phyloP scores from a whole-genome alignment of 2,329 filamentous ascomycete genomes.

The Helotiales sp. region DNA sequence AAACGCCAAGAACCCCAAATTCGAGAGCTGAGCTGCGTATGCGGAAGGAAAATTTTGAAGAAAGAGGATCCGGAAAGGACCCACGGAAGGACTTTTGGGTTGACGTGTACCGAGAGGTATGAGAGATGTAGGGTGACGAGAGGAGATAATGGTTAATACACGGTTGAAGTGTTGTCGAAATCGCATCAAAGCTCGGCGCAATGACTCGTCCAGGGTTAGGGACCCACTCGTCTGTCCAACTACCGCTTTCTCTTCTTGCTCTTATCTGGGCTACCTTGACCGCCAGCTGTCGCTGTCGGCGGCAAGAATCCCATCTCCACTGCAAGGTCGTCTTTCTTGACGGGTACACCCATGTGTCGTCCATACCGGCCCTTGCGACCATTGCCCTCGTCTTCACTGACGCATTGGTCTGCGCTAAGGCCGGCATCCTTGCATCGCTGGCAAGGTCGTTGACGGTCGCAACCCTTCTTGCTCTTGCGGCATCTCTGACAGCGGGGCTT shows the following conservation, averaged over 20 bases:
- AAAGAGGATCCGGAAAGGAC: neutral
- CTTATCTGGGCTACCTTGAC: conserved; percentile 55
- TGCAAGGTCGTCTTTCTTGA: conserved; percentile 61
- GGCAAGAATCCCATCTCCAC: conserved; percentile 41
- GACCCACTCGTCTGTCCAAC: conserved; percentile 11
- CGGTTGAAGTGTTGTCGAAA: conserved; percentile 19
- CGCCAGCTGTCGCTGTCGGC: conserved; percentile 24
- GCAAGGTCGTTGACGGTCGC: conserved; percentile 93
- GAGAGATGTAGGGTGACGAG: conserved; percentile 27
- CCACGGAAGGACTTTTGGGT: conserved; percentile 23
- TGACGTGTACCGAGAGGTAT: conserved; percentile 29
- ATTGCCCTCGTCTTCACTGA: conserved; percentile 98
- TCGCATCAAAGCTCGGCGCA: conserved; percentile 8
- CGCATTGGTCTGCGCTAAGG: conserved; percentile 88
- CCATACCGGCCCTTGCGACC: conserved; percentile 93
- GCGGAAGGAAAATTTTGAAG: conserved; percentile 1
- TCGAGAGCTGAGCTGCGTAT: conserved; percentile 10
- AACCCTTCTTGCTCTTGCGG: conserved; percentile 99
- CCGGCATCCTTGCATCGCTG: conserved; percentile 95
- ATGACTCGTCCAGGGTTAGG: conserved; percentile 17
- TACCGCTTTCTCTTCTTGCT: conserved; percentile 74
- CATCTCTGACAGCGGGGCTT: conserved; percentile 98
- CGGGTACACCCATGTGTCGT: conserved; percentile 71
- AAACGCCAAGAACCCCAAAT: conserved; percentile 8
- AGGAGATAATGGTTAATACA: conserved; percentile 30